Base-by-base conservation (phyloP, 306 rosid species). In the Castanospermum australe region DNA sequence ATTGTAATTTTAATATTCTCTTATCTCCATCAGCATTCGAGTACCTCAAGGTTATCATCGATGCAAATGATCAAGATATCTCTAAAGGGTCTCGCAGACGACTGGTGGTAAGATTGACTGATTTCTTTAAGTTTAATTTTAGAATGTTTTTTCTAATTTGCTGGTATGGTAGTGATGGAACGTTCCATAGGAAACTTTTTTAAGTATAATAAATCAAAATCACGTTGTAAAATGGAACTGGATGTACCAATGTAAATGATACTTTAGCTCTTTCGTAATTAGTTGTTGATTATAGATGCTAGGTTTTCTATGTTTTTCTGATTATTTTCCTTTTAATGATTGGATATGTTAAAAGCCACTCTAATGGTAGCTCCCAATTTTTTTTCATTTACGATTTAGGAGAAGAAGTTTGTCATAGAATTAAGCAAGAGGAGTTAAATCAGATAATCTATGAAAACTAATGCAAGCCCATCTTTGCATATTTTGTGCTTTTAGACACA, bases 31-130 rank as follows among this genome's bases (percentile, higher is more conserved):
- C 89, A 90, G 99, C 98, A 72, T 55, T 88, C 44, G 84, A 89
- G 82, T 45, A 78, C 85, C 94, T 95, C 67, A 95, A 91, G 85
- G 86, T 89, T 81, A 86, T 90, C 56, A 50, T 93, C n/a, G 90
- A 82, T 51, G 69, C 85, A 74, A 76, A 67, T 70, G 86, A 87
- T 50, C 78, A 84, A 84, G 85, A 84, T 68, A 81, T 21, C 71
- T 73, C 88, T 15, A 89, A 90, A 84, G 82, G 85, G 24, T 84
- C 92, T 56, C 86, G 90, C 56, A 85, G 87, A 59, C 75, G 82
- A 73, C 70, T 18, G 88, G 97, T 18, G 88, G 97, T 93, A 84
- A 87, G 86, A 55, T 71, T 36, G 61, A 22, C 5, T 77, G 67
- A 56, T 22, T 76, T 48, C 21, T 28, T 79, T 44, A 35, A 69